Conservation (phyloP, 2,329 filamentous ascomycete species). For the Hypoxylon sp. region DNA sequence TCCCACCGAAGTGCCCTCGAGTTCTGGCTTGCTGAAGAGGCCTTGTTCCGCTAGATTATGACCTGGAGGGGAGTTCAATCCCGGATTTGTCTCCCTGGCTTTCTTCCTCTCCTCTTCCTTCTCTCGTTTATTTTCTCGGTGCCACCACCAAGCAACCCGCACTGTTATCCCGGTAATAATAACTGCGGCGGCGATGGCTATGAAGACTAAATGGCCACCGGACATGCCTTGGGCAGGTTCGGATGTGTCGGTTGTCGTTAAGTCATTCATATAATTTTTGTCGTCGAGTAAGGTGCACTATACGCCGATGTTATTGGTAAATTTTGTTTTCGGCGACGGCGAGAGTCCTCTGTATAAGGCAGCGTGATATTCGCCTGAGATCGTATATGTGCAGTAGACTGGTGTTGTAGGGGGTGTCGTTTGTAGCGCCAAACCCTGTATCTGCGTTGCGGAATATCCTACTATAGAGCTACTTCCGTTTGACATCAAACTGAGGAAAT, state of each 20-base stretch:
- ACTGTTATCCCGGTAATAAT: neutral
- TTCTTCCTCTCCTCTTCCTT: neutral
- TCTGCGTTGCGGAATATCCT: neutral
- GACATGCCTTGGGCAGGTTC: neutral
- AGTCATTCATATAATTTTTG: neutral
- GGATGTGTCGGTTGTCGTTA: neutral
- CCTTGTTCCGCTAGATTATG: neutral
- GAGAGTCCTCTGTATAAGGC: neutral
- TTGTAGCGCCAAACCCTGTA: neutral
- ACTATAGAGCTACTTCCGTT: neutral
- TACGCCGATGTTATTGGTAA: neutral
- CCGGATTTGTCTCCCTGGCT: neutral
- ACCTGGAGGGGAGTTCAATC: neutral
- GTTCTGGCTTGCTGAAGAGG: conserved; percentile 18
- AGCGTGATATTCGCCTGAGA: neutral
- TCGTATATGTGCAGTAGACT: neutral
- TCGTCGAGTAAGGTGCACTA: neutral
- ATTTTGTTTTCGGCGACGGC: neutral
- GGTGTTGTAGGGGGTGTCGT: too few species aligned
- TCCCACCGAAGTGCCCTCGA: conserved; percentile 18
- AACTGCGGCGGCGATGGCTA: neutral
- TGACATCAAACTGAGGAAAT: neutral
- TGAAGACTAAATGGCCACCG: neutral
- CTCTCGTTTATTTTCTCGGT: conserved; percentile 1
- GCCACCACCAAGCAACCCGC: neutral